Evolutionary conservation across 228 moss, liverwort and hornwort species (phyloP), one percentile per base, ranked within the genome.

Genomic region (Sphagnum fallax): DNA sequence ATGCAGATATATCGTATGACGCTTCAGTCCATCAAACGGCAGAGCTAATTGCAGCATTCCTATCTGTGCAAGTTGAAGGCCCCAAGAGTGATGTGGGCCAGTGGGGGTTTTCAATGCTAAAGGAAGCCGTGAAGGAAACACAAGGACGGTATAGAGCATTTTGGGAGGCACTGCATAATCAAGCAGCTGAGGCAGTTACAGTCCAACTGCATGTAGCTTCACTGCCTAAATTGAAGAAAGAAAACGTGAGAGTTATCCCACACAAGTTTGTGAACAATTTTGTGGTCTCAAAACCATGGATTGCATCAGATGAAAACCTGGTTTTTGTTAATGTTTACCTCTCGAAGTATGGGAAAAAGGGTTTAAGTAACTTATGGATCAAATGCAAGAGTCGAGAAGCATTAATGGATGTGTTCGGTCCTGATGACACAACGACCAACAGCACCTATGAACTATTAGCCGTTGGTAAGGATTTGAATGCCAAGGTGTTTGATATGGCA

Each of bases 321-420:
- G 79, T 81, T 55, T 75, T 79, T 52, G 61, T 91, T 67, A 70
- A 64, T 14, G 72, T 79, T 0, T 80, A 78, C 72, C 71, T 88
- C 0, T 74, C 73, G 7, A 72, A 53, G 60, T 5, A 0, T 5
- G 73, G 74, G 5, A n/a, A 0, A 57, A 16, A 8, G 9, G 32
- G 32, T 32, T 52, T 88, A 9, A 72, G 59, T 66, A 81, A 80
- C 58, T 66, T 91, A 78, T 88, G 90, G 86, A 83, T 91, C 75
- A 91, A 91, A 67, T 83, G 88, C 80, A 88, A 88, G 72, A 85
- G 78, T 72, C 75, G 79, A 0, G 81, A 91, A 67, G 80, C 86
- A 6, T 12, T 91, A 67, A 52, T 75, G 68, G 61, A 18, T 12
- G 52, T 51, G 15, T 71, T 75, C 8, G 55, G 63, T 49, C 7